These are phyloP conservation scores for Purpureocillium lavendulum DNA, from an alignment of 2,329 filamentous ascomycete genomes.

Conservation along the genomic window DNA sequence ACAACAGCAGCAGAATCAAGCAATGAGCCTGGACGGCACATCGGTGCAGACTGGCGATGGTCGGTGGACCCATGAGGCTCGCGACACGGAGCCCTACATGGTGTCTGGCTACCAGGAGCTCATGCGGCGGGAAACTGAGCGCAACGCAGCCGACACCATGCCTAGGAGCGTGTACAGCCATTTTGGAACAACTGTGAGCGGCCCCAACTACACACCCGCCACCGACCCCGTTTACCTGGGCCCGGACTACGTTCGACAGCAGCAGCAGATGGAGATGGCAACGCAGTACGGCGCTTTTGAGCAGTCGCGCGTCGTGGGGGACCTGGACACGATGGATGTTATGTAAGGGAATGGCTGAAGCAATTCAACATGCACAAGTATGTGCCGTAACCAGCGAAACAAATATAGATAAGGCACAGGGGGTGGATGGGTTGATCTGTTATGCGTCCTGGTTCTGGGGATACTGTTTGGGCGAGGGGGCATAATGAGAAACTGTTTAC, in stretches of 20 bases:
- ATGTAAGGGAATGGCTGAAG: slow-evolving; percentile 21
- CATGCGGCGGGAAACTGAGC: slow-evolving; percentile 54
- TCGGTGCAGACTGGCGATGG: slow-evolving; percentile 43
- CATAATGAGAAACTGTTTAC: no score
- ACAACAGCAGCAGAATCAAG: slow-evolving; percentile 31
- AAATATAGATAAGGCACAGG: slow-evolving; percentile 5
- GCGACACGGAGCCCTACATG: slow-evolving; percentile 74
- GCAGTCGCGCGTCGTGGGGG: slow-evolving; percentile 32
- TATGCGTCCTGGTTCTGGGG: no score
- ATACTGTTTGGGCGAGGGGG: no score
- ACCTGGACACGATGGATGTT: slow-evolving; percentile 41
- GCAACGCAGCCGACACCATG: slow-evolving; percentile 20
- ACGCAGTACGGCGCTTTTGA: slow-evolving; percentile 59
- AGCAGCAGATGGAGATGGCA: slow-evolving; percentile 52
- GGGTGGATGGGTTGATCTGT: not conserved
- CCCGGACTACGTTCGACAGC: slow-evolving; percentile 35
- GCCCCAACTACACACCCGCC: slow-evolving; percentile 40
- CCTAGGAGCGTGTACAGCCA: slow-evolving; percentile 34
- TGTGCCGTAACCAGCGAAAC: slow-evolving; percentile 6
- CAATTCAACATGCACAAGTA: slow-evolving; percentile 3
- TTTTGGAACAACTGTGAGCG: slow-evolving; percentile 30
- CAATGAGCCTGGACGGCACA: slow-evolving; percentile 47
- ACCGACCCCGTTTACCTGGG: slow-evolving; percentile 62
- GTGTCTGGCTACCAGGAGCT: slow-evolving; percentile 68
- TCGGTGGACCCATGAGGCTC: slow-evolving; percentile 36